Base-by-base conservation (phyloP, 2,329 filamentous ascomycete genomes). In the Incumbomyces lentus region DNA sequence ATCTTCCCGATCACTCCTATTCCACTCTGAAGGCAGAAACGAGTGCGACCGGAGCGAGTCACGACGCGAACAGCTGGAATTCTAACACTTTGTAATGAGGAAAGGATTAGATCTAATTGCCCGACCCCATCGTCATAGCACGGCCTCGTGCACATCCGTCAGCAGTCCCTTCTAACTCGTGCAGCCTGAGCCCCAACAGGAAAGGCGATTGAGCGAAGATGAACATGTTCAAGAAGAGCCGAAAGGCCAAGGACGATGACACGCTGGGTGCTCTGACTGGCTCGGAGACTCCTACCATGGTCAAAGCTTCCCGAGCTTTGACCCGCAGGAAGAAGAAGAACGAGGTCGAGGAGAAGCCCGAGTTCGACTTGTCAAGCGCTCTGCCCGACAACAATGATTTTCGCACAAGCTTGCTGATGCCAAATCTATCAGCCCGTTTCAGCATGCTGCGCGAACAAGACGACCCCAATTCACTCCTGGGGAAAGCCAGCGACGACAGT, bases 361-460 rank as follows among this genome's bases (percentile, higher is more conserved):
- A 86, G 51, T 66, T 95, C 39, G 83, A 96, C 58, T 70, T 96
- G 11, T 64, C 79, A 2, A 71, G 71, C 11, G 89, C 80, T 1
- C 71, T 98, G 2, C 92, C 92, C 1, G 74, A 88, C 0, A 81
- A 71, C 39, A 87, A 96, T 64, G 83, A 96, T 60, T 96, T 98
- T 65, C 80, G 92, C 48, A 98, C 92, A 2, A 96, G 92, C 71
- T 70, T 98, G 49, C 73, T 98, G 52, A 94, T 98, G 90, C 89
- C 87, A 0, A 90, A 89, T 35, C 74, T 98, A 3, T 96, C 90
- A 0, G 87, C 89, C 11, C 81, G 92, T 6, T 98, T 98, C 64
- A 96, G 90, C 56, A 96, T 96, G 90, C 71, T 96, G 29, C 75
- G 87, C 58, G 90, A 95, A 64, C 90, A 95, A 63, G 89, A 95